Evolutionary conservation across 2,329 filamentous ascomycete genomes (phyloP), one percentile per base, ranked within the genome.

Genomic region (Aquanectria penicillioides): DNA sequence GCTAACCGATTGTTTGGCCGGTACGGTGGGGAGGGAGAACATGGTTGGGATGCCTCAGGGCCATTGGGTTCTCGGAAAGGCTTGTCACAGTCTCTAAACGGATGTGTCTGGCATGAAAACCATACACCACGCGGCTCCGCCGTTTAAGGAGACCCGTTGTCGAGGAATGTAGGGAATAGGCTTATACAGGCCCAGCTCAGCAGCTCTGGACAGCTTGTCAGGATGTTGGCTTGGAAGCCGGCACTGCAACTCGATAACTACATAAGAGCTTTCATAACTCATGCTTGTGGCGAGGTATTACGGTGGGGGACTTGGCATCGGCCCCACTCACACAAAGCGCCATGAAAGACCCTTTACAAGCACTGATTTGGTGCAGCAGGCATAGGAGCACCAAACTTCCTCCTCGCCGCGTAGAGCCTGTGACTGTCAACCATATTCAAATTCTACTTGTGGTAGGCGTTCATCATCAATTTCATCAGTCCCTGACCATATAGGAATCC

Each of bases 1-100:
- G 73, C 92, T 90, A 69, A 94, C 95, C 71, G 93, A 97, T 84
- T 99, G 95, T 83, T 96, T 95, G 74, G 93, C 93, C 69, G 95
- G 95, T 72, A 93, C 91, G 59, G 84, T 80, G 59, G 86, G 79
- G 71, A 89, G 87, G 37, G 86, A 86, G 74, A 89, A 88, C 86
- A 89, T 89, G 60, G 43, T 70, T 63, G 63, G 59, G 63, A 62
- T 57, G 51, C 59, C 47, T 66, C 41, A 62, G 57, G 67, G 73
- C 73, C 72, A 74, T 75, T 69, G 69, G 69, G 62, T 51, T 70
- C 43, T 55, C 44, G 43, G 38, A 37, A 17, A 43, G 41, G 40
- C 49, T 61, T 29, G 31, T 51, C 13, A 47, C 25, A 40, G 52
- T 48, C 34, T 64, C 65, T n/a, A 58, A 63, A 53, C 31, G 54